A percentile compares a stretch with the other conserved stretches of the same genome.
phyloP scores from a whole-genome alignment of 2,329 filamentous ascomycete species.

The Berkeleyomyces basicola region DNA sequence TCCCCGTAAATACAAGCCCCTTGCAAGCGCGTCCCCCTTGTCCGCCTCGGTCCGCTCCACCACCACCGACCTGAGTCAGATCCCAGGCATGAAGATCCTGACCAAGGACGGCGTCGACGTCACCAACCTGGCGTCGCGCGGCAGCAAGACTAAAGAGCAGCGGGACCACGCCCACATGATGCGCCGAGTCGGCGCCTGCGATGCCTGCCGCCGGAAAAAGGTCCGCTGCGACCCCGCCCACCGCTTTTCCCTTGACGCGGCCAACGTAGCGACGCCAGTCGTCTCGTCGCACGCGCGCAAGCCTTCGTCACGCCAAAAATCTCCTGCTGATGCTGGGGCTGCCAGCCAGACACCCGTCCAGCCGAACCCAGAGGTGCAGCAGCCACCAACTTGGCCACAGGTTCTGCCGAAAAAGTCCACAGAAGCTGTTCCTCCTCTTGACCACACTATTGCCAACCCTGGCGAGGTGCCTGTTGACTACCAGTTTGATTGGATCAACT shows the following conservation, averaged over 20 bases:
- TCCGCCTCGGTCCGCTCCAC: not conserved
- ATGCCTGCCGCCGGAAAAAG: constrained; percentile 46
- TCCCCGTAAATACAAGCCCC: not conserved
- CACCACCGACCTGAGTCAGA: constrained; percentile 30
- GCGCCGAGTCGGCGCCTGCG: constrained; percentile 51
- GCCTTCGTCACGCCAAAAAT: not conserved
- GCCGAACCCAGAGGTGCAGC: not conserved
- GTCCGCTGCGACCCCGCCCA: constrained; percentile 44
- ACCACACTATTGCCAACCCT: too few relatives aligned
- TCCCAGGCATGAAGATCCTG: constrained; percentile 51
- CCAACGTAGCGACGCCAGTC: constrained; percentile 15
- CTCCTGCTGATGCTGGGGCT: not conserved
- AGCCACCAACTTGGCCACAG: not conserved
- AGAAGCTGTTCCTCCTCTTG: too few relatives aligned
- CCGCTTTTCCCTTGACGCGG: constrained; percentile 21
- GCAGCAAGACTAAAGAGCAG: constrained; percentile 51
- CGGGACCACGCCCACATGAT: constrained; percentile 50
- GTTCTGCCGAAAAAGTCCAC: not conserved
- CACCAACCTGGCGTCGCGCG: constrained; percentile 43
- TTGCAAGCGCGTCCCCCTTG: not conserved
- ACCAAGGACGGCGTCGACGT: constrained; percentile 46
- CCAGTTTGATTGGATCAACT: not conserved
- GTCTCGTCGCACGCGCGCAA: not conserved
- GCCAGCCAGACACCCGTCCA: not conserved
- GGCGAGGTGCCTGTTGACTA: too few relatives aligned